A percentile compares a stretch with the other conserved stretches of the same genome.
Conservation (phyloP, 2,329 filamentous ascomycete genomes). For the Scedosporium minutisporum region DNA sequence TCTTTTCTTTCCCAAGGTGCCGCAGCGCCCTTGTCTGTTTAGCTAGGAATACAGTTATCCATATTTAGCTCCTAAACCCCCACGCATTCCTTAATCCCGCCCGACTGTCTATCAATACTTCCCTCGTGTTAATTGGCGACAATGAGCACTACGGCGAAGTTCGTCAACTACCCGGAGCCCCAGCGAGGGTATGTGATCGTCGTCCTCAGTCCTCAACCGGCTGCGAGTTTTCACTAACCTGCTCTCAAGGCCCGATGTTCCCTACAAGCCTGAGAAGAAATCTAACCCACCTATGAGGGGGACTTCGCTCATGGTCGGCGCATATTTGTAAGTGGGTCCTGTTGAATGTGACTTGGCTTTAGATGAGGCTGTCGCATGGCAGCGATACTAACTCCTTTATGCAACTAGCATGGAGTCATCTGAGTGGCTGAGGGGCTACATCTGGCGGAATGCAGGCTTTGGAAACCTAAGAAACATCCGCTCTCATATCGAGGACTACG, state of each 20-base stretch:
- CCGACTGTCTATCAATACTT: not conserved
- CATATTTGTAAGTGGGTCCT: not conserved
- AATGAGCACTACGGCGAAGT: constrained; percentile 9
- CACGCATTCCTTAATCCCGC: too few species aligned
- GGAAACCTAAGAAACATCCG: constrained; percentile 42
- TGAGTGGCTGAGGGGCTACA: constrained; percentile 39
- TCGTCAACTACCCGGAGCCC: constrained; percentile 27
- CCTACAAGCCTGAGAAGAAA: constrained; percentile 35
- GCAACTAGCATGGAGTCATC: constrained; percentile 41
- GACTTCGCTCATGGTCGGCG: constrained; percentile 19
- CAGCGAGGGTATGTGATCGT: constrained; percentile 20
- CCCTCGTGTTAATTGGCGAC: not conserved
- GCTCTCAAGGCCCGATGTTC: constrained; percentile 23
- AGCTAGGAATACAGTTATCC: too few species aligned
- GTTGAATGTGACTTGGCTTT: not conserved
- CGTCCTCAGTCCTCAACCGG: not conserved
- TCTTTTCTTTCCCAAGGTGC: too few species aligned
- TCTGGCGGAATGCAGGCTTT: constrained; percentile 60
- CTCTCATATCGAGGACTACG: constrained; percentile 39
- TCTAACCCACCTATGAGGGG: constrained; percentile 46
- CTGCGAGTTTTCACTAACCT: constrained; percentile 4
- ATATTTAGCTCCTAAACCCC: too few species aligned
- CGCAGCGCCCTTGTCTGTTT: too few species aligned
- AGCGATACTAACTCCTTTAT: not conserved
- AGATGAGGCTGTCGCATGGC: not conserved